phyloP scores from a whole-genome alignment of 2,329 filamentous ascomycete genomes.

The Monilinia aucupariae region DNA sequence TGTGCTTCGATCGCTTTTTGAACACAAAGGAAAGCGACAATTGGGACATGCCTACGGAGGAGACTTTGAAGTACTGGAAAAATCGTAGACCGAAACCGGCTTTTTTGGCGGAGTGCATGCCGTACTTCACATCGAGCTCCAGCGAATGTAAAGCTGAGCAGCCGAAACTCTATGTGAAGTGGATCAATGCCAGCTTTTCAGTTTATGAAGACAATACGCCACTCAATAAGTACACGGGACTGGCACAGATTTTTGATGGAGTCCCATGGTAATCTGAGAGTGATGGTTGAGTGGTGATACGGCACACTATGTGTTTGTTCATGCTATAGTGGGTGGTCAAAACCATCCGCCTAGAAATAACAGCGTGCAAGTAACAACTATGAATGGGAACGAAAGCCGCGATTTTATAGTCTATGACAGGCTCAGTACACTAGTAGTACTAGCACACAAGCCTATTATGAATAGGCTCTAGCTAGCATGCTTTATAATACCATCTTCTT shows the following conservation, averaged over 20 bases:
- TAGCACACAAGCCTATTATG: too few species aligned
- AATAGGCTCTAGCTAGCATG: too few species aligned
- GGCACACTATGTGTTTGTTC: not conserved
- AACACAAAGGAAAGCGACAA: not conserved
- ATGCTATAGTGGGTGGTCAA: not conserved
- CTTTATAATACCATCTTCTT: too few species aligned
- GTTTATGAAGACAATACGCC: not conserved
- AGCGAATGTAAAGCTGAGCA: not conserved
- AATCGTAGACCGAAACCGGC: not conserved
- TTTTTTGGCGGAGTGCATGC: accelerated
- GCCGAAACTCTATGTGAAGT: accelerated
- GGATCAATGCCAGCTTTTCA: accelerated
- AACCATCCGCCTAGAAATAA: too few species aligned
- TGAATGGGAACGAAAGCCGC: not conserved
- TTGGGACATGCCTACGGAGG: not conserved
- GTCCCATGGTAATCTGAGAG: not conserved
- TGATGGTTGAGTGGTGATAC: not conserved
- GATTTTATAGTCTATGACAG: too few species aligned
- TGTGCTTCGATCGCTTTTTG: not conserved
- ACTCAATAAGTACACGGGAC: not conserved
- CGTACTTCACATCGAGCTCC: accelerated
- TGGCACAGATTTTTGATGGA: too few species aligned
- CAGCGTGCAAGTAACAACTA: too few species aligned
- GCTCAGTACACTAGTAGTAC: too few species aligned
- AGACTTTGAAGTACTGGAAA: not conserved